phyloP scores from a whole-genome alignment of 352 stramenopile species.

The Globisporangium rhizosaccharum region DNA sequence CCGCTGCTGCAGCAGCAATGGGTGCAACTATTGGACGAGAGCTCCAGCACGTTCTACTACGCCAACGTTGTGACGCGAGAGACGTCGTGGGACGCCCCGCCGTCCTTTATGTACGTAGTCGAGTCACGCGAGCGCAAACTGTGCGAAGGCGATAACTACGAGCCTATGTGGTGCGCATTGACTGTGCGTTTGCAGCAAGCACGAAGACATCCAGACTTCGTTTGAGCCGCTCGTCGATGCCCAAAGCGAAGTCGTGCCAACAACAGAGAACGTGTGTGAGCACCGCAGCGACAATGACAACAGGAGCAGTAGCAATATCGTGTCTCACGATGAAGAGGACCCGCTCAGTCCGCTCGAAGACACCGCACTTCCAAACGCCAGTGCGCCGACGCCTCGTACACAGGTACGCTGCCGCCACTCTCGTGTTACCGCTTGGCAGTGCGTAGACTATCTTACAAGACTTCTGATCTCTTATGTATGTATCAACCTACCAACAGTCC shows the following conservation, averaged over 20 bases:
- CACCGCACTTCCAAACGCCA: too few relatives aligned
- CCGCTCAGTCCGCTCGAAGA: too few relatives aligned
- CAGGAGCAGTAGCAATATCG: too few relatives aligned
- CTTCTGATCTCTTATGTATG: background rate
- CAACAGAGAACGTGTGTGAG: background rate
- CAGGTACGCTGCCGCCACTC: too few relatives aligned
- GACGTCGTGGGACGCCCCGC: constrained; percentile 10
- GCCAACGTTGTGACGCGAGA: constrained; percentile 11
- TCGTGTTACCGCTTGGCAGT: too few relatives aligned
- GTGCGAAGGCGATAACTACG: too few relatives aligned
- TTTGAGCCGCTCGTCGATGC: background rate
- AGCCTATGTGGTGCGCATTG: background rate
- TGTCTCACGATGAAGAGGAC: too few relatives aligned
- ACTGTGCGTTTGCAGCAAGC: constrained; percentile 1
- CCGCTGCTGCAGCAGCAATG: background rate
- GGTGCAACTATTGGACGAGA: constrained; percentile 8
- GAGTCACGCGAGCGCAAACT: background rate
- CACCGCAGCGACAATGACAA: background rate
- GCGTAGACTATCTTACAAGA: too few relatives aligned
- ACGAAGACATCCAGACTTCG: constrained; percentile 11
- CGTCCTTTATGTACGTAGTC: constrained; percentile 10
- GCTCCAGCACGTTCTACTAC: constrained; percentile 11
- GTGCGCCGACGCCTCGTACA: too few relatives aligned
- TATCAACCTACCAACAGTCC: background rate
- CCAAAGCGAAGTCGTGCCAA: background rate